Conservation (phyloP, 1,284 basidiomycete species). For the Tilletia caries region DNA sequence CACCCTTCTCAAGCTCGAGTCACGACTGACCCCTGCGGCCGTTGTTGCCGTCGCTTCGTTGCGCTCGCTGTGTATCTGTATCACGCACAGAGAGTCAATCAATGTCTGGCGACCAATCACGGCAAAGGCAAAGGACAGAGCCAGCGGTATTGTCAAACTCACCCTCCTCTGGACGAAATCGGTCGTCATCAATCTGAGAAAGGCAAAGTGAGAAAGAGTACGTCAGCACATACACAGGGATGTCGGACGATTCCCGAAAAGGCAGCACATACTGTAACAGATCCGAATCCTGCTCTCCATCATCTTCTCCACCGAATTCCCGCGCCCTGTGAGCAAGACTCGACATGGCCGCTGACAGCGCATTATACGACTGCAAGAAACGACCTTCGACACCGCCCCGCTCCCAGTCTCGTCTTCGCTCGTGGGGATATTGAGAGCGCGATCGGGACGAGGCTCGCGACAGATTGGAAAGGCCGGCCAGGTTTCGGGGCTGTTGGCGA, state of each 20-base stretch:
- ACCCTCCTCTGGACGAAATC: constrained; percentile 4
- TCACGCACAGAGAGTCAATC: not conserved
- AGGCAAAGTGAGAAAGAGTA: too few species aligned
- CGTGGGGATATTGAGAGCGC: not conserved
- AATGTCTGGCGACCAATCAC: not conserved
- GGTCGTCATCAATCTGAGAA: constrained; percentile 10
- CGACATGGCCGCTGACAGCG: constrained; percentile 37
- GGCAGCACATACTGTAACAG: constrained; percentile 42
- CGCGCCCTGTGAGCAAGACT: constrained; percentile 13
- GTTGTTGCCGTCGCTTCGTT: not conserved
- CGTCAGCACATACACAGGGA: too few species aligned
- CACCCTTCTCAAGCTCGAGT: too few species aligned
- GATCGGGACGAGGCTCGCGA: constrained; percentile 19
- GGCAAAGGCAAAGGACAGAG: too few species aligned
- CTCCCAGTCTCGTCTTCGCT: not conserved
- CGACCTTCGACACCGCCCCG: constrained; percentile 25
- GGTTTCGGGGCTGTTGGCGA: not conserved
- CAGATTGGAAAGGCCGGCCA: constrained; percentile 19
- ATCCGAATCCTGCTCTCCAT: constrained; percentile 37
- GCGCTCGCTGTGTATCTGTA: not conserved
- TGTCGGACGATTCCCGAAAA: constrained; percentile 42
- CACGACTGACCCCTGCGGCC: not conserved
- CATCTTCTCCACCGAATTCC: constrained; percentile 24
- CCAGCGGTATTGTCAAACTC: not conserved
- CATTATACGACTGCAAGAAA: constrained; percentile 41